These are phyloP conservation scores for Aspergillus bridgeri DNA, from an alignment of 495 filamentous ascomycete species.

Conservation along the genomic window DNA sequence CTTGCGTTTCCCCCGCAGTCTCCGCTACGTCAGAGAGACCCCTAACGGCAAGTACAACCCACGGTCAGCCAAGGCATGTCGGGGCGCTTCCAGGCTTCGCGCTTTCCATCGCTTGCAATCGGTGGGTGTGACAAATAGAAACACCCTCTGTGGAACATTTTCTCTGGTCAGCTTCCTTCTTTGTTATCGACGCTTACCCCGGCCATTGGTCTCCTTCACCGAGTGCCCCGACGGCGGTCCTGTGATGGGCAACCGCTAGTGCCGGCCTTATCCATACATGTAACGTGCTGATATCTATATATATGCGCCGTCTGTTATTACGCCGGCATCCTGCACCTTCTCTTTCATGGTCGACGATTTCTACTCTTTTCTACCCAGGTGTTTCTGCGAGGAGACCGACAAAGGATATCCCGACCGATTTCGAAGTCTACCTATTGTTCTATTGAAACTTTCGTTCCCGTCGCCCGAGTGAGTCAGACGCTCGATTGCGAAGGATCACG, in stretches of 20 bases:
- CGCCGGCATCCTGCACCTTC: not conserved
- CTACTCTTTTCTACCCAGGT: not conserved
- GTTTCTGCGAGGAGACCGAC: too few relatives aligned
- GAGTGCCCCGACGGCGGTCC: not conserved
- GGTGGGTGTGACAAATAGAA: slow-evolving; percentile 23
- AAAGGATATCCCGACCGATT: not conserved
- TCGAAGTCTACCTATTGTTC: not conserved
- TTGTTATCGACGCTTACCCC: too few relatives aligned
- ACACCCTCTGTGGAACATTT: slow-evolving; percentile 6
- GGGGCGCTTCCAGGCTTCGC: slow-evolving; percentile 6
- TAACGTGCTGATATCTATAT: not conserved
- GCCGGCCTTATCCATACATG: not conserved
- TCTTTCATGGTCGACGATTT: not conserved
- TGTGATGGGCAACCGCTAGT: not conserved
- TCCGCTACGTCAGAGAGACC: slow-evolving; percentile 7
- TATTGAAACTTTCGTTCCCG: not conserved
- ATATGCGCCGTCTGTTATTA: not conserved
- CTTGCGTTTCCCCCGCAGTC: not conserved
- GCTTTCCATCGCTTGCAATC: slow-evolving; percentile 30
- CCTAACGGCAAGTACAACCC: slow-evolving; percentile 18
- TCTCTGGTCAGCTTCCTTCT: not conserved
- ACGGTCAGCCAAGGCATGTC: not conserved
- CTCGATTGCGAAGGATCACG: not conserved
- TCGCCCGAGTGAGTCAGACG: not conserved
- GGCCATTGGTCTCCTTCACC: not conserved